These are phyloP conservation scores for Leccinum incarnatum DNA, from an alignment of 768 basidiomycete species.

Conservation along the genomic window DNA sequence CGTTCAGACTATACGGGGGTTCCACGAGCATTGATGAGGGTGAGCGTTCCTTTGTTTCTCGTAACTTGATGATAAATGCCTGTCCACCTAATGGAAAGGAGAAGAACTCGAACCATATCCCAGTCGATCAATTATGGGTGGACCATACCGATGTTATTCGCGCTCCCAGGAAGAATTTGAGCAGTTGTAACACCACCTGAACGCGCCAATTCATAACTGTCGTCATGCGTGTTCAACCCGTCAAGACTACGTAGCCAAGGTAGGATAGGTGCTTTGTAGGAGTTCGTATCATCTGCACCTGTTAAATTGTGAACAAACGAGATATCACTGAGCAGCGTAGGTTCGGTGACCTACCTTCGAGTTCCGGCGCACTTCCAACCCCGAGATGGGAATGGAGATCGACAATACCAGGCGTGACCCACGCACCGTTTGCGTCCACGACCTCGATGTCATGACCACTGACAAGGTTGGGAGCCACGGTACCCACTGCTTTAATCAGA, in stretches of 20 bases:
- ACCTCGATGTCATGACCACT: conserved; percentile 34
- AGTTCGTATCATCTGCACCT: conserved; percentile 57
- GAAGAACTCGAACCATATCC: background rate
- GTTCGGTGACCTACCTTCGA: conserved; percentile 24
- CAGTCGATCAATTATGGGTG: background rate
- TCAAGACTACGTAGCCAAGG: conserved; percentile 59
- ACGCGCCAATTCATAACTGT: conserved; percentile 37
- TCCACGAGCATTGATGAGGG: conserved; percentile 49
- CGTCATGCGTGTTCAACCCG: conserved; percentile 45
- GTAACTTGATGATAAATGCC: conserved; percentile 50
- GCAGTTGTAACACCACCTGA: conserved; percentile 49
- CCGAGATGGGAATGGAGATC: conserved; percentile 50
- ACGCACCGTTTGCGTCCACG: conserved; percentile 64
- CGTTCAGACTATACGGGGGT: conserved; percentile 43
- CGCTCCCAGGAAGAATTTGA: conserved; percentile 48
- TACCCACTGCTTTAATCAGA: conserved; percentile 58
- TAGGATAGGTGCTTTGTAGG: conserved; percentile 52
- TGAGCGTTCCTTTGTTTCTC: conserved; percentile 46
- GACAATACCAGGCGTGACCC: conserved; percentile 78
- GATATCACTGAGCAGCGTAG: background rate
- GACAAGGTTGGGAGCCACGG: conserved; percentile 30
- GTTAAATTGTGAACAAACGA: conserved; percentile 1
- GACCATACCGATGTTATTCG: conserved; percentile 21
- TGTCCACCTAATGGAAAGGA: conserved; percentile 38
- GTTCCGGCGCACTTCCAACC: conserved; percentile 35